These are phyloP conservation scores for Pseudopediastrum boryanum DNA, from an alignment of 139 green algal genomes.

Conservation along the genomic window DNA sequence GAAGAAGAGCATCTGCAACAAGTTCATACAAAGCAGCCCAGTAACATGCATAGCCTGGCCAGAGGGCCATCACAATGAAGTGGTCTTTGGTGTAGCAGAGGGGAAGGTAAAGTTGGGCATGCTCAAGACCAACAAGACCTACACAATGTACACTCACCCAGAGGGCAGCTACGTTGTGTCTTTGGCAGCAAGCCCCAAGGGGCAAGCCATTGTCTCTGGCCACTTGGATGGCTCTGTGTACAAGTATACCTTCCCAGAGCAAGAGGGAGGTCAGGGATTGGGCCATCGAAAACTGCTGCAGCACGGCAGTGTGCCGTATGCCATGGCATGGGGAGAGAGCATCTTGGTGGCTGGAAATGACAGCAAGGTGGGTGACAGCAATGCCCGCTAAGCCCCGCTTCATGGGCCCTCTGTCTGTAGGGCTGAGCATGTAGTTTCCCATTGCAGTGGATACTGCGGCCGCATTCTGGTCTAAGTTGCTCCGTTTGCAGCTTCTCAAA, in stretches of 20 bases:
- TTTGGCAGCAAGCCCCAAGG: slow-evolving; percentile 62
- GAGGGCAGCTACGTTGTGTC: slow-evolving; percentile 67
- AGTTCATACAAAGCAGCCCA: slow-evolving; percentile 67
- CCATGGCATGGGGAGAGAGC: slow-evolving; percentile 67
- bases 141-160: slow-evolving; percentile 75
- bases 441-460: no score
- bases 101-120: slow-evolving; percentile 75
- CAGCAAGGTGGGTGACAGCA: slow-evolving; percentile 49
- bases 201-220: slow-evolving; percentile 61
- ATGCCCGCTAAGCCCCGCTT: no score
- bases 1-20: slow-evolving; percentile 93
- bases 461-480: no score
- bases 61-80: slow-evolving; percentile 51
- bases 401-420: no score
- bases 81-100: slow-evolving; percentile 78
- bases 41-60: slow-evolving; percentile 79
- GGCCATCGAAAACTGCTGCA: slow-evolving; percentile 54
- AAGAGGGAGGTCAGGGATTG: slow-evolving; percentile 17
- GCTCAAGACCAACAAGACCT: slow-evolving; percentile 77
- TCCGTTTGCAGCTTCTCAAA: no score
- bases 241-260: slow-evolving; percentile 67
- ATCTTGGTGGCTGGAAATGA: slow-evolving; percentile 69
- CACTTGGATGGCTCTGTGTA: slow-evolving; percentile 82
- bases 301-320: slow-evolving; percentile 71
- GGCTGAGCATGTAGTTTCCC: no score